A percentile compares a stretch with the other conserved stretches of the same genome.
These are phyloP conservation scores for Chenopodium album DNA, from an alignment of 148 eudicot genomes.

Conservation along the genomic window DNA sequence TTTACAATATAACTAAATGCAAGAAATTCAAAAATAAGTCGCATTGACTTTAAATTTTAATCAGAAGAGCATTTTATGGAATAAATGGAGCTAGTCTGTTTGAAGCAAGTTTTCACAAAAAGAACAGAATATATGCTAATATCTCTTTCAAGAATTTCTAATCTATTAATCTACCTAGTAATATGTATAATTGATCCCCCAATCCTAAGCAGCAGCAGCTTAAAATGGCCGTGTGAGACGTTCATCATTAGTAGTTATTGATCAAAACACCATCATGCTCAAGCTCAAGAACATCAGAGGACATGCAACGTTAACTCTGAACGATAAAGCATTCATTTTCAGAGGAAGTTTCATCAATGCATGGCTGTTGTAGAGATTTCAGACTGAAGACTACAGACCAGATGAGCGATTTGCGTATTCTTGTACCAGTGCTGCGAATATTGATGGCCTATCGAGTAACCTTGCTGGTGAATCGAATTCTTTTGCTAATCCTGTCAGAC, in stretches of 20 bases:
- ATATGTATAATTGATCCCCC: not conserved
- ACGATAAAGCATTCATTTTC: not conserved
- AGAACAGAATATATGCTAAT: not conserved
- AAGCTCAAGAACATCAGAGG: not conserved
- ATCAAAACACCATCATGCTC: not conserved
- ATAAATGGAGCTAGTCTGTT: not conserved
- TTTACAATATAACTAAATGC: too few relatives aligned
- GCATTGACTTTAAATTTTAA: too few relatives aligned
- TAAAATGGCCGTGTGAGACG: not conserved
- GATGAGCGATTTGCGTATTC: constrained; percentile 88
- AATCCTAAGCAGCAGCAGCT: not conserved
- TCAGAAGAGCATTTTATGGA: not conserved
- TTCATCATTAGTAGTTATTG: not conserved
- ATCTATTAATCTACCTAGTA: not conserved
- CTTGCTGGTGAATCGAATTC: constrained; percentile 79
- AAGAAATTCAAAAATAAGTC: too few relatives aligned
- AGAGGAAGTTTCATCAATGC: not conserved
- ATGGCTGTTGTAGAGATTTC: not conserved
- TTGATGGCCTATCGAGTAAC: constrained; percentile 77
- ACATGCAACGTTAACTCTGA: too few relatives aligned
- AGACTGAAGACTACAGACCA: constrained; percentile 24
- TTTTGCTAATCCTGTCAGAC: constrained; percentile 59
- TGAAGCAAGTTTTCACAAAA: not conserved
- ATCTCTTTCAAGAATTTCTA: not conserved
- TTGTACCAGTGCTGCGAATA: constrained; percentile 86